phyloP scores from a whole-genome alignment of 805 yeast genomes.

The Yamadazyma philogaea region DNA sequence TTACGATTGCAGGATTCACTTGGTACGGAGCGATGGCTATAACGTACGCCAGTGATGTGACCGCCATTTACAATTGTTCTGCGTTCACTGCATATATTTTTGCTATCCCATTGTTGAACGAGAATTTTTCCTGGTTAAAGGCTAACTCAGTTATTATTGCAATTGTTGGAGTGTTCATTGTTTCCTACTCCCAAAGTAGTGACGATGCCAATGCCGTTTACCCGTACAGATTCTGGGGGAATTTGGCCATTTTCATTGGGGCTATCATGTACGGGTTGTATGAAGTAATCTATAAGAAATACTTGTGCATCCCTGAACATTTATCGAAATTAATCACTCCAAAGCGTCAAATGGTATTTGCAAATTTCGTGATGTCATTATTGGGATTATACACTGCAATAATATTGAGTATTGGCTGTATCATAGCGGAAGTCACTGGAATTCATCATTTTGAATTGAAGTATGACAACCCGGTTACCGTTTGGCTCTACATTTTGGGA shows the following conservation, averaged over 20 bases:
- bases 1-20: constrained; percentile 74
- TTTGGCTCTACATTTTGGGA: constrained; percentile 45
- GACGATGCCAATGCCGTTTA: constrained; percentile 29
- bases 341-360: constrained; percentile 74
- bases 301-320: constrained; percentile 69
- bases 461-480: constrained; percentile 31
- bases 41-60: constrained; percentile 80
- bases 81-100: constrained; percentile 86
- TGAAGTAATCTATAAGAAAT: constrained; percentile 77
- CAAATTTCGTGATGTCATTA: constrained; percentile 68
- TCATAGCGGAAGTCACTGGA: constrained; percentile 51
- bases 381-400: constrained; percentile 59
- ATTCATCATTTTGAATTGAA: constrained; percentile 54
- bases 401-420: constrained; percentile 44
- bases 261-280: constrained; percentile 78
- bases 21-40: constrained; percentile 84
- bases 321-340: constrained; percentile 41
- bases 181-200: constrained; percentile 61
- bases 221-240: constrained; percentile 67
- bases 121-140: constrained; percentile 61
- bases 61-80: constrained; percentile 87
- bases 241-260: constrained; percentile 66
- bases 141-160: constrained; percentile 68
- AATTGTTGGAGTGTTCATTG: constrained; percentile 69
- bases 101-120: constrained; percentile 71